phyloP scores from a whole-genome alignment of 768 basidiomycete genomes.

The Sporobolomyces roseus region DNA sequence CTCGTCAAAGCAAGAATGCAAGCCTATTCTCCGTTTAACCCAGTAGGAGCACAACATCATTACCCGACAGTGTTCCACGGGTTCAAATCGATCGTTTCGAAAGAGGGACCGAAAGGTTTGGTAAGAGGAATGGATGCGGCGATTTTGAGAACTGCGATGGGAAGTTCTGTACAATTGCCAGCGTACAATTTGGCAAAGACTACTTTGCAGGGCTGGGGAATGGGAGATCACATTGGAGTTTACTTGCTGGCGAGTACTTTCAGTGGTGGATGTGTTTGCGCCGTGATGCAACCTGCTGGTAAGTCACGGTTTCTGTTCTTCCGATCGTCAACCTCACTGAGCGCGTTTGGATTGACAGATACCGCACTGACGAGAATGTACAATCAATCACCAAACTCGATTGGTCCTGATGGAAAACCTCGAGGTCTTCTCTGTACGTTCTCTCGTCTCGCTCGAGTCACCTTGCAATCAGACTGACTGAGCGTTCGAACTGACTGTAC shows the following conservation, averaged over 20 bases:
- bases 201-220: conserved; percentile 63
- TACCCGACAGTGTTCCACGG: conserved; percentile 84
- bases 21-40: conserved; percentile 90
- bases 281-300: conserved; percentile 87
- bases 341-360: conserved; percentile 12
- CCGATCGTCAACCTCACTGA: conserved; percentile 50
- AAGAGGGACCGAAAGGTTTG: conserved; percentile 74
- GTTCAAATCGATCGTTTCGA: conserved; percentile 67
- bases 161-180: conserved; percentile 89
- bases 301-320: conserved; percentile 42
- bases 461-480: neutral
- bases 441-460: too few relatives aligned
- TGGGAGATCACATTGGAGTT: conserved; percentile 76
- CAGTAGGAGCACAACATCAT: conserved; percentile 88
- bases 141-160: conserved; percentile 88
- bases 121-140: conserved; percentile 90
- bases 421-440: conserved; percentile 46
- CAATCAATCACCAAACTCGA: conserved; percentile 77
- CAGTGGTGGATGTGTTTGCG: conserved; percentile 75
- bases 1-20: conserved; percentile 98
- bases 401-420: conserved; percentile 63
- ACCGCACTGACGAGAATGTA: conserved; percentile 87
- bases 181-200: conserved; percentile 92
- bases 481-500: neutral
- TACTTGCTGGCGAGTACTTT: conserved; percentile 82